These are phyloP conservation scores for Globisporangium lucens DNA, from an alignment of 352 stramenopile species.

Conservation along the genomic window DNA sequence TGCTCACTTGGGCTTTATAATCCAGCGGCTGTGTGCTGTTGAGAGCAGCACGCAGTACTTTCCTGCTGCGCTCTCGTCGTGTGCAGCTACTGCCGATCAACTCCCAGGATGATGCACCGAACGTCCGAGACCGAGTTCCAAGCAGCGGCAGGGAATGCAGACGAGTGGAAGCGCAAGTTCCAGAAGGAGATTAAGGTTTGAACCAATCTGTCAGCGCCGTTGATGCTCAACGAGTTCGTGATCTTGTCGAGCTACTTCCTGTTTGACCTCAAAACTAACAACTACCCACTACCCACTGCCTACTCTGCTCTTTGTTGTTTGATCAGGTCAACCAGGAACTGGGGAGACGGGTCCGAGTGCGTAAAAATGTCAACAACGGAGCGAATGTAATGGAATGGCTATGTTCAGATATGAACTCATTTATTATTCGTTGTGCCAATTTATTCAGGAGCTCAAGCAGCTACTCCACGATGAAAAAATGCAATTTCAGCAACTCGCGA, in stretches of 20 bases:
- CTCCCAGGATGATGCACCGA: constrained; percentile 17
- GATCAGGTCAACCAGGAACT: constrained; percentile 75
- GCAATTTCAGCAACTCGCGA: constrained; percentile 28
- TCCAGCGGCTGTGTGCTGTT: no score
- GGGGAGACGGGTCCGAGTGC: constrained; percentile 53
- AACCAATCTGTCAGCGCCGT: background rate
- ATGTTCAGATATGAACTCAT: background rate
- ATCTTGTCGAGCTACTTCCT: background rate
- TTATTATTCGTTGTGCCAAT: background rate
- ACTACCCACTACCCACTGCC: background rate
- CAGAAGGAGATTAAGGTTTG: constrained; percentile 62
- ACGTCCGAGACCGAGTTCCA: constrained; percentile 14
- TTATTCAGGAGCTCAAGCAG: constrained; percentile 43
- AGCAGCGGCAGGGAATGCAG: constrained; percentile 12
- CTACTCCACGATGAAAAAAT: constrained; percentile 39
- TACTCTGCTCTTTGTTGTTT: background rate
- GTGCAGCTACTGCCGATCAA: no score
- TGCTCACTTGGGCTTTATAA: no score
- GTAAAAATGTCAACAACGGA: background rate
- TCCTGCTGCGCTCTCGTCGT: no score
- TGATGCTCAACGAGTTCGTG: background rate
- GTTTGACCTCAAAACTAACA: background rate
- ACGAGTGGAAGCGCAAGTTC: constrained; percentile 65
- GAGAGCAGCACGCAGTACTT: no score
- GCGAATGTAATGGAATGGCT: background rate